phyloP scores from a whole-genome alignment of 2,329 filamentous ascomycete genomes.

The Phialophora verrucosa region DNA sequence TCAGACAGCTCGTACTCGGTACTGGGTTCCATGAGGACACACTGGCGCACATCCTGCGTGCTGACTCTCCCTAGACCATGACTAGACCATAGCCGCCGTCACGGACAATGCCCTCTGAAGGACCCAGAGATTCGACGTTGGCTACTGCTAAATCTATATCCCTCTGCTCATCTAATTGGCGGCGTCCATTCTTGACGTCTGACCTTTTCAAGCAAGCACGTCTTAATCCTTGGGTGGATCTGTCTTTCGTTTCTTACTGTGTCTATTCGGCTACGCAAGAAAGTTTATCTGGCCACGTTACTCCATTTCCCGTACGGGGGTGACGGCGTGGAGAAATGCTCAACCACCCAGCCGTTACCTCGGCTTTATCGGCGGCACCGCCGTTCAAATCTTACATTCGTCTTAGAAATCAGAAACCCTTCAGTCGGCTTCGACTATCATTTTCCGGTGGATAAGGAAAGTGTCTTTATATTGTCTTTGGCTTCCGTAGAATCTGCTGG shows the following conservation, averaged over 20 bases:
- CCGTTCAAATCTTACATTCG: slow-evolving; percentile 1
- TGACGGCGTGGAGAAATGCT: neutral
- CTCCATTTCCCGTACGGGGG: neutral
- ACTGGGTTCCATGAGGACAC: no score
- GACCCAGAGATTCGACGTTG: neutral
- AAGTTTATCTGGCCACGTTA: neutral
- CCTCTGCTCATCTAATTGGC: neutral
- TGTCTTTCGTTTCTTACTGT: neutral
- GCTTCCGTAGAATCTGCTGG: neutral
- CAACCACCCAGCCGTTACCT: neutral
- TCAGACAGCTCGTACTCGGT: no score
- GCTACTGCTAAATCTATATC: neutral
- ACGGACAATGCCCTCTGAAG: no score
- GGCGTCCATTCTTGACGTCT: neutral
- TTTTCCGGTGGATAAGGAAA: neutral
- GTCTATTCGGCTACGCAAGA: neutral
- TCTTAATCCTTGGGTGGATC: neutral
- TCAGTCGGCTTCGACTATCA: neutral
- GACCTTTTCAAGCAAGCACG: neutral
- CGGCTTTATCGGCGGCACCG: slow-evolving; percentile 4
- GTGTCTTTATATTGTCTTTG: neutral
- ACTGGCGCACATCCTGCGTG: no score
- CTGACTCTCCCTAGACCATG: no score
- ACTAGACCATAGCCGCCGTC: no score
- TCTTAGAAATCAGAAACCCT: slow-evolving; percentile 7